phyloP scores from a whole-genome alignment of 495 filamentous ascomycete genomes.

The Aspergillus indologenus region DNA sequence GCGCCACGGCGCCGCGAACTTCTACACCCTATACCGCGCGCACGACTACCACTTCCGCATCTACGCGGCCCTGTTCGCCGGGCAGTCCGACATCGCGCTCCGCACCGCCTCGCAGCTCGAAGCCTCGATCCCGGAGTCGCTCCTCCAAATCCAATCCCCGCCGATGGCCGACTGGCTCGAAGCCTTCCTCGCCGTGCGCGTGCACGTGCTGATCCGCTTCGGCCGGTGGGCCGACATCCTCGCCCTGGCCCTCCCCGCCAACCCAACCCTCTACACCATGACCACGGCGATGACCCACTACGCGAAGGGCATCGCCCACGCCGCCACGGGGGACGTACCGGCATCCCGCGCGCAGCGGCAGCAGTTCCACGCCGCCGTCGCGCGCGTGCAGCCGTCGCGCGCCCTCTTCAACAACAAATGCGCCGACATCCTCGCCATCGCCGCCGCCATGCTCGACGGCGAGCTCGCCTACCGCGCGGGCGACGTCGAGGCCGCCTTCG shows the following conservation, averaged over 20 bases:
- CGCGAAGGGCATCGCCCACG: conserved; percentile 58
- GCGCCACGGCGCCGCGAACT: conserved; percentile 48
- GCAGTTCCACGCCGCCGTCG: conserved; percentile 43
- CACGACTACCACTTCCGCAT: conserved; percentile 64
- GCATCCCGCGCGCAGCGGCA: conserved; percentile 43
- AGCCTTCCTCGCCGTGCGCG: conserved; percentile 54
- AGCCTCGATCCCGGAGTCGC: conserved; percentile 47
- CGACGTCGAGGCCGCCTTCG: conserved; percentile 52
- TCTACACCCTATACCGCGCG: conserved; percentile 62
- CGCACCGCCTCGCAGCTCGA: conserved; percentile 52
- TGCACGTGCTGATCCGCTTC: conserved; percentile 63
- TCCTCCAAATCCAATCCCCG: conserved; percentile 52
- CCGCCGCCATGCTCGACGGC: conserved; percentile 60
- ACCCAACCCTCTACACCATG: conserved; percentile 53
- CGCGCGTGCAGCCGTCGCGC: conserved; percentile 41
- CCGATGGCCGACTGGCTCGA: conserved; percentile 67
- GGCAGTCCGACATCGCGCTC: conserved; percentile 49
- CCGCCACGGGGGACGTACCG: conserved; percentile 46
- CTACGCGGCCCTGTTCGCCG: conserved; percentile 68
- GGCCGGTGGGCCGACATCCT: conserved; percentile 60
- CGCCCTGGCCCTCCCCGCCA: conserved; percentile 41
- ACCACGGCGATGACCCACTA: conserved; percentile 61
- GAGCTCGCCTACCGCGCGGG: conserved; percentile 62
- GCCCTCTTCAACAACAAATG: conserved; percentile 62
- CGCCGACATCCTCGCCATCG: conserved; percentile 53